Base-by-base conservation (phyloP, 106 monocot genomes). In the Vanilla planifolia region DNA sequence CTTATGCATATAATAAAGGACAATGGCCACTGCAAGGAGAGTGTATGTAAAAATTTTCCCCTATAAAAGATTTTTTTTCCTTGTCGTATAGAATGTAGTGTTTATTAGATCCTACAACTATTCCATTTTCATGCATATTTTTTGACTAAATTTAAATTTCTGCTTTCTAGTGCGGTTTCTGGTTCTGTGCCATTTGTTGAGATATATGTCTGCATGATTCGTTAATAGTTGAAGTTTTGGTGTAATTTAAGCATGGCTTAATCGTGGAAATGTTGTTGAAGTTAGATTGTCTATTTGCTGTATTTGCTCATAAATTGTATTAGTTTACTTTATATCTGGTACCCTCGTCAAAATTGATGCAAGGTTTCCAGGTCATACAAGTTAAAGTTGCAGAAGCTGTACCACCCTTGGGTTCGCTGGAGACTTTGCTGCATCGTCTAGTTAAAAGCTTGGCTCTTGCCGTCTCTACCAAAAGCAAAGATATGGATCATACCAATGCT, bases 1-100 rank as follows among this genome's bases (percentile, higher is more conserved):
- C 98, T 98, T 60, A 77, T 77, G 55, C 77, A 92, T 70, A 77
- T 98, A 62, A 62, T 98, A 59, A 92, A 82, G 75, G 98, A 98
- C 68, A 98, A 92, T 70, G 33, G 56, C 34, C 73, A 78, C 55
- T 85, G 80, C 88, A 98, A 92, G 73, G 98, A 85, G 30, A 75
- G 65, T 67, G 92, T 93, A 78, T 36, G 77, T 73, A 33, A 4
- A 36, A 42, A 22, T 35, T 35, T 34, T 57, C 28, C 20, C 35
- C 53, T 53, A 4, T 53, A 0, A 0, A 27, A 9, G 30, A 53
- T 3, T 32, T 14, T 53, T 7, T 53, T 28, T 48, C 22, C 19
- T n/a, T 48, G 47, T 48, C 21, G 22, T 22, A 21, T 19, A 51
- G 28, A 51, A 15, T 28, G 14, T 51, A 51, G 26, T 28, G 8